Conservation (phyloP, 805 yeast genomes). For the Wickerhamiella alocasiicola region DNA sequence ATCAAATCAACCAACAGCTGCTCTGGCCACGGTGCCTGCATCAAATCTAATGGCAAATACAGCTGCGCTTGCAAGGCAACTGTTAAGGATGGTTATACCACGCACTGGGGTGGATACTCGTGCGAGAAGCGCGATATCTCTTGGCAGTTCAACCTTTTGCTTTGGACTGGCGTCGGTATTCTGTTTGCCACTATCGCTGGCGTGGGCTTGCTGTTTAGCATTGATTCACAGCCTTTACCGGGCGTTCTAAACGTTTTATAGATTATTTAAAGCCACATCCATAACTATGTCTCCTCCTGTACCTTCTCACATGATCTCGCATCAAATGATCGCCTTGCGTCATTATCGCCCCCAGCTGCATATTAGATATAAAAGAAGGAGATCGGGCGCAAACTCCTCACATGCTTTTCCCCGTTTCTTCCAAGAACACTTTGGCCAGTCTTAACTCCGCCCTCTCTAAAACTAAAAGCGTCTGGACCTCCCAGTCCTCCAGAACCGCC, state of each 20-base stretch:
- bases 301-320: neutral
- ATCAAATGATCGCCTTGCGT: no score
- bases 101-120: constrained; percentile 33
- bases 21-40: constrained; percentile 31
- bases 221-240: constrained; percentile 54
- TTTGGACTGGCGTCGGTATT: constrained; percentile 50
- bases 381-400: neutral
- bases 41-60: constrained; percentile 21
- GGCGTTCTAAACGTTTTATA: constrained; percentile 38
- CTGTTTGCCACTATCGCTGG: constrained; percentile 37
- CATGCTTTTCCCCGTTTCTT: neutral
- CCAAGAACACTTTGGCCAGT: neutral
- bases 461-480: no score
- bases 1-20: constrained; percentile 26
- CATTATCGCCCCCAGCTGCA: constrained; percentile 1
- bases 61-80: constrained; percentile 28
- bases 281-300: neutral
- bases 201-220: constrained; percentile 37
- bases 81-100: constrained; percentile 21
- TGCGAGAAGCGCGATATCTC: constrained; percentile 61
- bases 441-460: no score
- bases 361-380: neutral
- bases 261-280: neutral
- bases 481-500: no score
- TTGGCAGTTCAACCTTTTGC: constrained; percentile 50